Percentiles rank a stretch among this genome's conserved stretches.
Conservation (phyloP, 305 asterid genomes). For the Fraxinus greggii region DNA sequence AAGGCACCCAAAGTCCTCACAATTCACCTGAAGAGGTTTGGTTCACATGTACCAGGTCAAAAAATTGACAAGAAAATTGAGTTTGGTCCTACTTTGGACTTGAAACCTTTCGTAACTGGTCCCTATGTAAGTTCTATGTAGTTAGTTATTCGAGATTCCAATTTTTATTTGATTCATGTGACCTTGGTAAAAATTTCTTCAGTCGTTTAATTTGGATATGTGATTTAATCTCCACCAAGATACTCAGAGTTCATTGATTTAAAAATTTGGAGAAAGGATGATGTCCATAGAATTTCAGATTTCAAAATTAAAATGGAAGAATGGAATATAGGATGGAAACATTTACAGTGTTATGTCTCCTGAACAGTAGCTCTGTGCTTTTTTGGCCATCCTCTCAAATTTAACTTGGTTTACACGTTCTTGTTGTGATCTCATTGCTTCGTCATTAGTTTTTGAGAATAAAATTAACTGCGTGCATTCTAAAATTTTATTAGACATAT, state of each 20-base stretch:
- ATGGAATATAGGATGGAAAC: neutral
- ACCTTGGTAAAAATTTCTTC: neutral
- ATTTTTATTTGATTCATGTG: neutral
- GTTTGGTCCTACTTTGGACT: constrained; percentile 72
- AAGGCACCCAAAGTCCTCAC: constrained; percentile 90
- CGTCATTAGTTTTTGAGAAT: neutral
- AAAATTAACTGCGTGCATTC: neutral
- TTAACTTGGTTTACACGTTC: neutral
- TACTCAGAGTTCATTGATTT: neutral
- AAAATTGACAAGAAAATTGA: constrained; percentile 67
- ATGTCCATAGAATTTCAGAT: neutral
- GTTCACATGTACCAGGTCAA: constrained; percentile 57
- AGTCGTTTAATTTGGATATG: neutral
- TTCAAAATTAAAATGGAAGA: neutral
- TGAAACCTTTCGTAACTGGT: constrained; percentile 81
- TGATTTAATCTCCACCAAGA: neutral
- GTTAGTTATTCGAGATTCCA: neutral
- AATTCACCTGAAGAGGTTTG: constrained; percentile 88
- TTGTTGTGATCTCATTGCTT: neutral
- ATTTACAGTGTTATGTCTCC: neutral
- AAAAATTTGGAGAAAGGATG: neutral
- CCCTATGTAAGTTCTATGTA: constrained; percentile 61
- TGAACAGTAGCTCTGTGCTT: neutral
- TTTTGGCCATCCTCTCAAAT: neutral
- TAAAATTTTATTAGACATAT: neutral